Evolutionary conservation across 257 asterid genomes (phyloP).

Genomic region (Ilex aquifolium): DNA sequence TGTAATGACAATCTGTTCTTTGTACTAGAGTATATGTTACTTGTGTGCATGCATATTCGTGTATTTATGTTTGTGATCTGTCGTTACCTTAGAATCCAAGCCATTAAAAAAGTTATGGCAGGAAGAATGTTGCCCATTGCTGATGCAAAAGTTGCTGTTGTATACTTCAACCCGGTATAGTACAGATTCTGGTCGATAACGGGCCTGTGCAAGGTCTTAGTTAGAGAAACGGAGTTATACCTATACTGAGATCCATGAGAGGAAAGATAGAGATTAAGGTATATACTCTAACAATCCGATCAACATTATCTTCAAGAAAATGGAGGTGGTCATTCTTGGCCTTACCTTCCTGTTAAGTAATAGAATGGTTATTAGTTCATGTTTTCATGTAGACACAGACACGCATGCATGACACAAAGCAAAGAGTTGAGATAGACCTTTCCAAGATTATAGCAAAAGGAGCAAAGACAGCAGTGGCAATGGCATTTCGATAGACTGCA

Average conservation of each 20-base stretch:
- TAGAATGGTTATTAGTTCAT: neutral
- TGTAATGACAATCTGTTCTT: too few species aligned
- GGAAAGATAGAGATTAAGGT: neutral
- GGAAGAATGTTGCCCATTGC: constrained; percentile 72
- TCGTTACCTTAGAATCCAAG: constrained; percentile 61
- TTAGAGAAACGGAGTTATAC: neutral
- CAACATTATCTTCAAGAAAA: constrained; percentile 46
- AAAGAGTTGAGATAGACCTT: constrained; percentile 25
- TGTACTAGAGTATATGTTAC: too few species aligned
- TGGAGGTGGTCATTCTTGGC: constrained; percentile 63
- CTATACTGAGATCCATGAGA: neutral
- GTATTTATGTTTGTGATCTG: neutral
- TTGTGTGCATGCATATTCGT: too few species aligned
- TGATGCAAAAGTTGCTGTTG: constrained; percentile 57
- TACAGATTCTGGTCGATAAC: constrained; percentile 65
- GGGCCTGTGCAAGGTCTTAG: constrained; percentile 38
- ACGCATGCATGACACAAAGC: neutral
- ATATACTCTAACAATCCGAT: constrained; percentile 64
- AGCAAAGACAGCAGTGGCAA: constrained; percentile 42
- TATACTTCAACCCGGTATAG: constrained; percentile 55
- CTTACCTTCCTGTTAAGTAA: constrained; percentile 60
- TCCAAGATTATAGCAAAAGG: constrained; percentile 53
- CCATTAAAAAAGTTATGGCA: constrained; percentile 64
- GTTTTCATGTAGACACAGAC: neutral
- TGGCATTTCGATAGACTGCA: constrained; percentile 45